Evolutionary conservation across 495 filamentous ascomycete species (phyloP).

Genomic region (Penicillium diatomitis): DNA sequence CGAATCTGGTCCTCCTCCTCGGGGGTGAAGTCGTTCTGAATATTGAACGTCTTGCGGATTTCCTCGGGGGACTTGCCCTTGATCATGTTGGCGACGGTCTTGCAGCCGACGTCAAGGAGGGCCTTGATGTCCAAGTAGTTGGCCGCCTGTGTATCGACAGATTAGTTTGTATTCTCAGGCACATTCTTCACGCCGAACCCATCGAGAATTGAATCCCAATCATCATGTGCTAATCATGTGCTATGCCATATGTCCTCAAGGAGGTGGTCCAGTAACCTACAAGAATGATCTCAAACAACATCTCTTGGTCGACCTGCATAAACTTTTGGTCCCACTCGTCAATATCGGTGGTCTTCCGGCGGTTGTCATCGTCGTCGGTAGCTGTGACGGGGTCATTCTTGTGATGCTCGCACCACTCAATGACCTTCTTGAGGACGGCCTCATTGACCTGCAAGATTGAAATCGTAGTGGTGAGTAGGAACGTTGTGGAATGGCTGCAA

Average conservation of each 20-base stretch:
- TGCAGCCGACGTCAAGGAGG: slow-evolving; percentile 59
- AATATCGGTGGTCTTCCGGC: slow-evolving; percentile 97
- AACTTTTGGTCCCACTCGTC: slow-evolving; percentile 99
- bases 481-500: not conserved
- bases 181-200: too few relatives aligned
- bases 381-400: slow-evolving; percentile 69
- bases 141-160: slow-evolving; percentile 36
- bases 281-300: slow-evolving; percentile 98
- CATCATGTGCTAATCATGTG: too few relatives aligned
- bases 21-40: slow-evolving; percentile 66
- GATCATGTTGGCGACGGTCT: slow-evolving; percentile 65
- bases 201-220: too few relatives aligned
- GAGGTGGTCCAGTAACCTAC: slow-evolving; percentile 42
- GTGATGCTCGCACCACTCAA: slow-evolving; percentile 97
- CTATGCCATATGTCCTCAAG: too few relatives aligned
- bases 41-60: slow-evolving; percentile 70
- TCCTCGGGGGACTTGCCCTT: slow-evolving; percentile 66
- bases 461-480: too few relatives aligned
- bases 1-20: slow-evolving; percentile 68
- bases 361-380: slow-evolving; percentile 85
- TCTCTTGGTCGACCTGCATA: slow-evolving; percentile 99
- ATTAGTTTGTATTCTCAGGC: too few relatives aligned
- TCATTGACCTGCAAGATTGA: slow-evolving; percentile 65
- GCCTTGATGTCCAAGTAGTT: slow-evolving; percentile 68
- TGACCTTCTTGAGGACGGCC: slow-evolving; percentile 83